Percentiles rank a stretch among this genome's conserved stretches.
phyloP scores from a whole-genome alignment of 2,329 filamentous ascomycete species.

The Paecilomyces dactylethromorphus region DNA sequence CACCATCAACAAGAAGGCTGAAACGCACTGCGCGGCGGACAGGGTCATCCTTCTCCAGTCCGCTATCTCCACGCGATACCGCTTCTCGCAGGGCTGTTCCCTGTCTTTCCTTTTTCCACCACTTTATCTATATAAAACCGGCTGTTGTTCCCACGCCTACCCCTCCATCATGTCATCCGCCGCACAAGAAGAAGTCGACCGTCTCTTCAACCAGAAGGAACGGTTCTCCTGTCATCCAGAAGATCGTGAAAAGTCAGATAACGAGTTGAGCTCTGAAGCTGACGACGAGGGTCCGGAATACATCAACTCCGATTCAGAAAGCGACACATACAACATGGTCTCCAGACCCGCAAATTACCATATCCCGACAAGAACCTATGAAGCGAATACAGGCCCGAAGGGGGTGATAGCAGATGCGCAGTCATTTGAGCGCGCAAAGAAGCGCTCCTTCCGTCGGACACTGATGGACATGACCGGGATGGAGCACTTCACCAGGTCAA shows the following conservation, averaged over 20 bases:
- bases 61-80: background rate
- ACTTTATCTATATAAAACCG: slow-evolving; percentile 6
- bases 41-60: background rate
- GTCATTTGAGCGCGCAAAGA: slow-evolving; percentile 42
- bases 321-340: slow-evolving; percentile 22
- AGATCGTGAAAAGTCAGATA: slow-evolving; percentile 31
- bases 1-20: background rate
- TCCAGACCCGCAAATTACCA: slow-evolving; percentile 33
- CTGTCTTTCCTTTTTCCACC: slow-evolving; percentile 3
- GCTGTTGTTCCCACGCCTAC: slow-evolving; percentile 6
- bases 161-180: slow-evolving; percentile 31
- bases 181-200: slow-evolving; percentile 43
- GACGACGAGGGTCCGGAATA: slow-evolving; percentile 20
- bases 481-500: slow-evolving; percentile 18
- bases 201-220: slow-evolving; percentile 32
- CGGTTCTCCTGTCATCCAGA: slow-evolving; percentile 35
- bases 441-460: slow-evolving; percentile 40
- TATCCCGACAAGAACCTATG: slow-evolving; percentile 38
- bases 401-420: slow-evolving; percentile 47
- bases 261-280: slow-evolving; percentile 18
- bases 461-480: slow-evolving; percentile 30
- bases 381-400: slow-evolving; percentile 46
- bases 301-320: slow-evolving; percentile 8
- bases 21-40: background rate
- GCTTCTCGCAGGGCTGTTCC: background rate